phyloP scores from a whole-genome alignment of 495 filamentous ascomycete genomes.

The Hypoxylon perforatum region DNA sequence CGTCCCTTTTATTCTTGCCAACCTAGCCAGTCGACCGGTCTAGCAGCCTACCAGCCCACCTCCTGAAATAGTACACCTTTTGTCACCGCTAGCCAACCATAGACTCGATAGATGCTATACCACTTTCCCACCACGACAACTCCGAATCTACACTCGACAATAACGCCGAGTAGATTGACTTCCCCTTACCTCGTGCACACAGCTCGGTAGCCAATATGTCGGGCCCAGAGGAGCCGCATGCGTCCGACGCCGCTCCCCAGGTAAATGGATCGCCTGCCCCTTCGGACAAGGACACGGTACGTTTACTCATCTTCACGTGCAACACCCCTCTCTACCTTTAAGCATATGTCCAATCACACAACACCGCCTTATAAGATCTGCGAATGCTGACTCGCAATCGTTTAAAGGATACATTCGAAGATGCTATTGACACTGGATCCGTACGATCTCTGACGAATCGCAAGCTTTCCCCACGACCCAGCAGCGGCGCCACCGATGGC shows the following conservation, averaged over 20 bases:
- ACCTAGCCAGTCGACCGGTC: too few relatives aligned
- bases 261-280: constrained; percentile 39
- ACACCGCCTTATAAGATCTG: constrained; percentile 2
- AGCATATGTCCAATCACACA: constrained; percentile 3
- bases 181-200: background rate
- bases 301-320: constrained; percentile 29
- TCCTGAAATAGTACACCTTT: constrained; percentile 15
- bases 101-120: constrained; percentile 27
- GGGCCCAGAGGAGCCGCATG: constrained; percentile 38
- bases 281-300: constrained; percentile 56
- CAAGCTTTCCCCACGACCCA: constrained; percentile 56
- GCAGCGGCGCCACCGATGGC: constrained; percentile 29
- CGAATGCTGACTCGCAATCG: constrained; percentile 23
- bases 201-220: constrained; percentile 39
- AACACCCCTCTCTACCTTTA: constrained; percentile 1
- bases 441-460: constrained; percentile 60
- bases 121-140: constrained; percentile 13
- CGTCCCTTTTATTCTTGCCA: constrained; percentile 17
- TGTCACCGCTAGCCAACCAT: background rate
- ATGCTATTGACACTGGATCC: constrained; percentile 71
- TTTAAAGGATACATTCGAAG: constrained; percentile 79
- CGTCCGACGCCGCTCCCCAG: constrained; percentile 39
- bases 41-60: constrained; percentile 10
- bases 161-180: background rate
- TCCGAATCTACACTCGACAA: constrained; percentile 6